Conservation (phyloP, 371 early-diverging fungal species). For the Mortierella sp. region DNA sequence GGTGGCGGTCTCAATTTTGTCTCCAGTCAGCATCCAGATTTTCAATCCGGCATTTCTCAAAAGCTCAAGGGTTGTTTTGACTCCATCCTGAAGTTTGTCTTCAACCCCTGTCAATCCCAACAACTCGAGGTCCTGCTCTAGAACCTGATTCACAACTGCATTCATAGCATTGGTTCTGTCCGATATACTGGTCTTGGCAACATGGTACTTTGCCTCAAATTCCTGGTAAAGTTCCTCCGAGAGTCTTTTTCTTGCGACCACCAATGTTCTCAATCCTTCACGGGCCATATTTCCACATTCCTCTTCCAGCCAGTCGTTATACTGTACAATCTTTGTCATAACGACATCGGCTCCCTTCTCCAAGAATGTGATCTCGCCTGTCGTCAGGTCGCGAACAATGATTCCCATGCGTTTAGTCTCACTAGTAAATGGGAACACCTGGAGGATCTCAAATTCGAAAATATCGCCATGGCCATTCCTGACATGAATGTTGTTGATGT, state of each 20-base stretch:
- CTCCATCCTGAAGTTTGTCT: conserved; percentile 98
- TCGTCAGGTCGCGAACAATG: conserved; percentile 80
- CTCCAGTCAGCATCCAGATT: conserved; percentile 99
- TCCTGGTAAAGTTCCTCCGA: conserved; percentile 79
- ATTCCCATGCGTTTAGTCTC: conserved; percentile 99
- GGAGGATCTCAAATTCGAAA: conserved; percentile 84
- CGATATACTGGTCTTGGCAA: conserved; percentile 80
- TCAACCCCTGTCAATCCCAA: conserved; percentile 99
- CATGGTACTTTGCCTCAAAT: conserved; percentile 77
- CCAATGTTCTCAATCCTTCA: conserved; percentile 99
- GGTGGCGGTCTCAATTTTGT: conserved; percentile 99
- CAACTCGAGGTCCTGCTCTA: conserved; percentile 93
- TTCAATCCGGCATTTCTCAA: conserved; percentile 97
- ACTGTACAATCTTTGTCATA: conserved; percentile 93
- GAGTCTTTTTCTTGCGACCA: conserved; percentile 91
- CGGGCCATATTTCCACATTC: conserved; percentile 99
- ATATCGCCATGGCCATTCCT: conserved; percentile 65
- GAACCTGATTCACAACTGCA: conserved; percentile 70
- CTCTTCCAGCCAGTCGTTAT: conserved; percentile 99
- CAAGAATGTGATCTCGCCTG: conserved; percentile 85
- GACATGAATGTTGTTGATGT: conserved; percentile 79
- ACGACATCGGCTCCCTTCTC: conserved; percentile 99
- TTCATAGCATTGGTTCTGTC: conserved; percentile 82
- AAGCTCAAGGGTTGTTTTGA: conserved; percentile 92
- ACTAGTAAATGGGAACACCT: conserved; percentile 98